These are phyloP conservation scores for Pichia californica DNA, from an alignment of 805 yeast genomes.

Conservation along the genomic window DNA sequence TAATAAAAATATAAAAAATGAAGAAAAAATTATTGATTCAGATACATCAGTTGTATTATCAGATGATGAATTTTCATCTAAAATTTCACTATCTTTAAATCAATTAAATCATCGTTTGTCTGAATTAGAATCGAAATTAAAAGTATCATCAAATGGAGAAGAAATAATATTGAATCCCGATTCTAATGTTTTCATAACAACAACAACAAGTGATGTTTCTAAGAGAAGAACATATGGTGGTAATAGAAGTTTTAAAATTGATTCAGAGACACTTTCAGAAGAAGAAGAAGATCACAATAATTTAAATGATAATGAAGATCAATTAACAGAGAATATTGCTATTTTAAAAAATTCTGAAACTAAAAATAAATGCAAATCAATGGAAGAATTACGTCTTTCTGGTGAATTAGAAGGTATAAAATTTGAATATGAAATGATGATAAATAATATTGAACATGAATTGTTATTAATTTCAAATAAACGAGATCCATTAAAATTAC, in stretches of 20 bases:
- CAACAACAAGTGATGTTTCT: background rate
- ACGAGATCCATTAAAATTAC: background rate
- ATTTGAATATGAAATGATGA: constrained; percentile 6
- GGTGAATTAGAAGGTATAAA: background rate
- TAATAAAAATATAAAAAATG: background rate
- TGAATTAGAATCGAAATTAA: constrained; percentile 3
- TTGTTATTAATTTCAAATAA: background rate
- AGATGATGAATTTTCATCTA: background rate
- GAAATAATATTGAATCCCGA: too few species aligned
- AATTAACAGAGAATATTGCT: too few species aligned
- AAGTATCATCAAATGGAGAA: too few species aligned
- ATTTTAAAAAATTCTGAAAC: background rate
- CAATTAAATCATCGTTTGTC: constrained; percentile 1
- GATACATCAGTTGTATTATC: background rate
- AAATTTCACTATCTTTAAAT: background rate
- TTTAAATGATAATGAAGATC: background rate
- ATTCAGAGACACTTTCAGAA: constrained; percentile 11
- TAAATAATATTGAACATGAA: background rate
- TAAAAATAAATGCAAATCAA: constrained; percentile 2
- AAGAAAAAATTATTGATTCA: background rate
- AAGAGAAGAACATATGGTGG: constrained; percentile 23
- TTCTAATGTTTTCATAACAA: too few species aligned
- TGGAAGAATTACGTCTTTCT: background rate
- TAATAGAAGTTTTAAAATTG: constrained; percentile 23
- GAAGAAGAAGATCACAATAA: background rate